Evolutionary conservation across 2,329 filamentous ascomycete genomes (phyloP).

Genomic region (Xylaria sp.): DNA sequence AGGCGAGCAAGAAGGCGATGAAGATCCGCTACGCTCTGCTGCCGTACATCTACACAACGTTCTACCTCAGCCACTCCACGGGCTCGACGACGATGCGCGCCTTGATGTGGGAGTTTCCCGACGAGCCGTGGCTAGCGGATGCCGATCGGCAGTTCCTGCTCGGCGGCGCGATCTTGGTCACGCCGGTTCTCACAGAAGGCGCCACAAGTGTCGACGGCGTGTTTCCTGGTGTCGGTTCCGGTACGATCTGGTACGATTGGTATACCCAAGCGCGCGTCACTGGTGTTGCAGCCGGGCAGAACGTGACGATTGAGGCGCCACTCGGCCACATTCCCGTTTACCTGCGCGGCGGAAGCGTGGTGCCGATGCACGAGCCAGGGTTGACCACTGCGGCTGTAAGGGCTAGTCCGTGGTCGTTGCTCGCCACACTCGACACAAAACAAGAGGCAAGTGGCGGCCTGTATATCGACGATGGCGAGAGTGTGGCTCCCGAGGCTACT

Average conservation of each 20-base stretch:
- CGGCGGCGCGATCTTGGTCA: slow-evolving; percentile 68
- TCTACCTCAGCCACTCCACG: slow-evolving; percentile 67
- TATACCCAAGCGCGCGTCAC: slow-evolving; percentile 67
- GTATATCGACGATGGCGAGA: slow-evolving; percentile 79
- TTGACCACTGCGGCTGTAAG: slow-evolving; percentile 69
- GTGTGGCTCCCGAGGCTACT: slow-evolving; percentile 59
- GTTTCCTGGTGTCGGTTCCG: slow-evolving; percentile 68
- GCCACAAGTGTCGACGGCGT: slow-evolving; percentile 67
- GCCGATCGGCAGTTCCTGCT: slow-evolving; percentile 76
- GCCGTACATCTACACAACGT: slow-evolving; percentile 78
- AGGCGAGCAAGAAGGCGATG: slow-evolving; percentile 71
- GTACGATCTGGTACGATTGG: slow-evolving; percentile 78
- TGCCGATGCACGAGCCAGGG: slow-evolving; percentile 71
- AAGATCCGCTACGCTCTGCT: slow-evolving; percentile 72
- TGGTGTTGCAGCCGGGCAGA: slow-evolving; percentile 43
- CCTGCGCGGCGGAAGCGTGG: slow-evolving; percentile 69
- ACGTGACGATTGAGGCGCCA: slow-evolving; percentile 50
- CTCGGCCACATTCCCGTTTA: slow-evolving; percentile 74
- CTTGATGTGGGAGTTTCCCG: slow-evolving; percentile 75
- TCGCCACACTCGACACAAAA: slow-evolving; percentile 63
- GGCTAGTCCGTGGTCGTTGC: slow-evolving; percentile 68
- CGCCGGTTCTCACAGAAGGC: slow-evolving; percentile 69
- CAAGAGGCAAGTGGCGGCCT: slow-evolving; percentile 65
- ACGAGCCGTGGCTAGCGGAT: slow-evolving; percentile 69
- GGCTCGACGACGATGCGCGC: slow-evolving; percentile 76